Conservation (phyloP, 2,329 filamentous ascomycete genomes). For the Colletotrichum sp. region DNA sequence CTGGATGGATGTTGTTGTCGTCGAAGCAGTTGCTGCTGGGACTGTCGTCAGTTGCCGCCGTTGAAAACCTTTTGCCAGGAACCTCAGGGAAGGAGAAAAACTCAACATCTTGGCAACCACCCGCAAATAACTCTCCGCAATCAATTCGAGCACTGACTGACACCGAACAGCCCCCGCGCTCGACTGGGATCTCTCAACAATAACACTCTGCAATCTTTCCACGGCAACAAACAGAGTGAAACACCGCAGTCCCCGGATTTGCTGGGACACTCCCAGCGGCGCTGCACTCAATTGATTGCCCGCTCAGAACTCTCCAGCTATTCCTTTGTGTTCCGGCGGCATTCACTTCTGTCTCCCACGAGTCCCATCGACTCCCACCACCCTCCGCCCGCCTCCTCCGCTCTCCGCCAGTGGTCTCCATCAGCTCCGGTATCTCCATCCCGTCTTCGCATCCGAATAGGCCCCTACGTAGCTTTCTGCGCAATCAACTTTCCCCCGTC, state of each 20-base stretch:
- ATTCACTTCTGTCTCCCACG: background rate
- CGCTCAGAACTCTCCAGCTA: background rate
- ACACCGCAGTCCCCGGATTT: background rate
- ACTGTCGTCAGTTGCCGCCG: background rate
- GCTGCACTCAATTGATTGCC: conserved; percentile 9
- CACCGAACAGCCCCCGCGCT: background rate
- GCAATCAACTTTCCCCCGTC: background rate
- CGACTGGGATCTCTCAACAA: background rate
- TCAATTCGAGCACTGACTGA: background rate
- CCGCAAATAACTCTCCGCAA: background rate
- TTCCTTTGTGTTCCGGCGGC: background rate
- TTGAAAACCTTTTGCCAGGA: background rate
- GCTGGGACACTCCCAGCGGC: background rate
- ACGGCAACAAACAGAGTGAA: conserved; percentile 1
- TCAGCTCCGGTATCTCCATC: background rate
- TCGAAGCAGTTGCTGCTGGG: background rate
- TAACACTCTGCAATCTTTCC: background rate
- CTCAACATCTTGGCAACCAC: background rate
- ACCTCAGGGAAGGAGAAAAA: background rate
- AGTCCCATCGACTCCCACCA: background rate
- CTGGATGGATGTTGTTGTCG: background rate
- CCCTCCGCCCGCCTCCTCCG: background rate
- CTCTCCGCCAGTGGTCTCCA: background rate
- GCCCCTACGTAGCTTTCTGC: background rate
- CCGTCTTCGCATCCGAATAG: background rate